Evolutionary conservation across 1,139 yeast genomes (phyloP), one percentile per base, ranked within the genome.

Genomic region (Trichomonascaceae sp.): DNA sequence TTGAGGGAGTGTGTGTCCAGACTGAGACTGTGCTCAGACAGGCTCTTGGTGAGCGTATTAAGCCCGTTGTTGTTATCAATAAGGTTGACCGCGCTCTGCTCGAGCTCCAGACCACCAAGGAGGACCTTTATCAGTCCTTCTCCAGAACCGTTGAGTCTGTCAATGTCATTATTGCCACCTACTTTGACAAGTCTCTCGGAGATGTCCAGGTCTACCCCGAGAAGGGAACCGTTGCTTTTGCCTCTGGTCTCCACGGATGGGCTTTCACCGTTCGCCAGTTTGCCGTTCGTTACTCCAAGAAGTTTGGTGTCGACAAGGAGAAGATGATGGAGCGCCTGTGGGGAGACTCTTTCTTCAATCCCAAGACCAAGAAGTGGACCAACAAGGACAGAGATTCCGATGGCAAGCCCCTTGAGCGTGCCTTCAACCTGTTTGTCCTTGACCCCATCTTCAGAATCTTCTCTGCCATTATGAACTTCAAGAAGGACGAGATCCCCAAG

Each of bases 221-320:
- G 66, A 69, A 69, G 65, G 98, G 98, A 73, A 89, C 97, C 67
- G 96, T 89, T 63, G 98, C 98, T 52, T 89, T 89, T 70, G 97
- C 95, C 73, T 89, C 98, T 67, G 98, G 97, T 79, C 76, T 89
- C 63, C 98, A 89, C 78, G 98, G 98, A 69, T 89, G 98, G 98
- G 97, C 96, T 65, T 89, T 89, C 89, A 89, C 98, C 59, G 79
- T 89, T 63, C 85, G 98, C 71, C 98, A 89, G 75, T 89, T 89
- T 57, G 98, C 98, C 60, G 69, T 72, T 70, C 84, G 94, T 74
- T 89, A 89, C 78, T 77, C 95, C 65, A 85, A 87, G 85, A 89
- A 89, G 74, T 89, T 89, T 65, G 98, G 98, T 84, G 97, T 89
- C 62, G 97, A 87, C 82, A 77, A 82, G 67, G 53, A 62, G 47